Evolutionary conservation across 2,329 filamentous ascomycete species (phyloP).

Genomic region (Pyrenochaeta sp.): DNA sequence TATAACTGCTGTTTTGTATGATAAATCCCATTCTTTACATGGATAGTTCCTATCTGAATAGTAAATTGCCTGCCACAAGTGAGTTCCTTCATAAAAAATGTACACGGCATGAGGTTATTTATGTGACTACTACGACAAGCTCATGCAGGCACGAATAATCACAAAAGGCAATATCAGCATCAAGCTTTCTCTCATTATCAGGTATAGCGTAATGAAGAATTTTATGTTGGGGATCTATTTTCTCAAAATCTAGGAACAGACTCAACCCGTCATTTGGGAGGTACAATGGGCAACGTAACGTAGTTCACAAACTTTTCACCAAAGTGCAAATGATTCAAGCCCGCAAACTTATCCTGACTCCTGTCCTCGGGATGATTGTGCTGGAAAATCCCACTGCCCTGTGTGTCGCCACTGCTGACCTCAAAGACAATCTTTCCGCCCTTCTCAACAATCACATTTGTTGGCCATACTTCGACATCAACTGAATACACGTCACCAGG

Average conservation of each 20-base stretch:
- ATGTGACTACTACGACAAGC: no score
- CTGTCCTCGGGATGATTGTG: conserved; percentile 61
- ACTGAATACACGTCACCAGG: conserved; percentile 64
- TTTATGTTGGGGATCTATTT: no score
- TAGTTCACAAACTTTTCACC: conserved; percentile 59
- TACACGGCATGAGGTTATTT: no score
- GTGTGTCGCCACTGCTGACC: conserved; percentile 62
- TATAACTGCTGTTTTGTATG: neutral
- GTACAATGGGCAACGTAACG: conserved; percentile 62
- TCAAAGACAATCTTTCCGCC: conserved; percentile 65
- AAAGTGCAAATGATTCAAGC: conserved; percentile 63
- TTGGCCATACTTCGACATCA: conserved; percentile 71
- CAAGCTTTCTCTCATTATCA: no score
- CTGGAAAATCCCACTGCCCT: conserved; percentile 65
- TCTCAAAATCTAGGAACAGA: no score
- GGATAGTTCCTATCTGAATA: no score
- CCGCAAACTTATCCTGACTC: conserved; percentile 52
- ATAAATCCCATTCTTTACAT: neutral
- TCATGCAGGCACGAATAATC: no score
- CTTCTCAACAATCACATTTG: conserved; percentile 63
- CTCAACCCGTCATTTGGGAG: conserved; percentile 50
- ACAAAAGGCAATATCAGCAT: no score
- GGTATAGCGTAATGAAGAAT: no score
- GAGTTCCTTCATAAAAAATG: no score
- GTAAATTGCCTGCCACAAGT: no score